These are phyloP conservation scores for Bidens hawaiensis DNA, from an alignment of 140 eudicot genomes.

Conservation along the genomic window DNA sequence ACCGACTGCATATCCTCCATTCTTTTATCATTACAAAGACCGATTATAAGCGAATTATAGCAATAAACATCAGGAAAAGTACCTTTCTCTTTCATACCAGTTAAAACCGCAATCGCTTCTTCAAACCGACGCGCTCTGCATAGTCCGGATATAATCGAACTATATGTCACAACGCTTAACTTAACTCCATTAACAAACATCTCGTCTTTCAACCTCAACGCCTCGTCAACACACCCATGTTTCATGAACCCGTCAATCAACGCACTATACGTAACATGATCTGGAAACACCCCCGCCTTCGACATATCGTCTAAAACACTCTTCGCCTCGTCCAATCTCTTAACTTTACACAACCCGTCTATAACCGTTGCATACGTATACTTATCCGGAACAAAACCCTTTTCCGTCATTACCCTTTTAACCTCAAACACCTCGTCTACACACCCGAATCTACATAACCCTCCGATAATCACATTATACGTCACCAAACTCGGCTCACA, in stretches of 20 bases:
- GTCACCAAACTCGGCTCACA: slow-evolving; percentile 65
- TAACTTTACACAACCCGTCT: slow-evolving; percentile 62
- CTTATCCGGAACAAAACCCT: slow-evolving; percentile 65
- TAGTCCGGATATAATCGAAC: slow-evolving; percentile 57
- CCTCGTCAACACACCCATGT: slow-evolving; percentile 67
- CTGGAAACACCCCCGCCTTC: slow-evolving; percentile 43
- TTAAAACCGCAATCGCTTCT: slow-evolving; percentile 47
- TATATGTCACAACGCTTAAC: slow-evolving; percentile 54
- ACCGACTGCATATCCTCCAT: slow-evolving; percentile 52
- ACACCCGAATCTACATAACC: slow-evolving; percentile 57
- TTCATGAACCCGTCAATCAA: slow-evolving; percentile 86
- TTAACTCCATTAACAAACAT: slow-evolving; percentile 55
- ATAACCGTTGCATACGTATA: slow-evolving; percentile 65
- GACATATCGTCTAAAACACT: slow-evolving; percentile 66
- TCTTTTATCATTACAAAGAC: slow-evolving; percentile 53
- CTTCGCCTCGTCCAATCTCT: slow-evolving; percentile 61
- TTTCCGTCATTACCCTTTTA: slow-evolving; percentile 51
- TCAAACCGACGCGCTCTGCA: slow-evolving; percentile 59
- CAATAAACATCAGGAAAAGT: slow-evolving; percentile 69
- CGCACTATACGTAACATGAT: slow-evolving; percentile 59
- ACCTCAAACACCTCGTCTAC: slow-evolving; percentile 69
- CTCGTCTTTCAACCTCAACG: slow-evolving; percentile 48
- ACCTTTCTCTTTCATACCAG: slow-evolving; percentile 57
- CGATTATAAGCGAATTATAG: slow-evolving; percentile 68
- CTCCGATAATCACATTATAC: slow-evolving; percentile 63